These are phyloP conservation scores for Schoenoplectus tabernaemontani DNA, from an alignment of 202 grass and related monocot species.

Conservation along the genomic window DNA sequence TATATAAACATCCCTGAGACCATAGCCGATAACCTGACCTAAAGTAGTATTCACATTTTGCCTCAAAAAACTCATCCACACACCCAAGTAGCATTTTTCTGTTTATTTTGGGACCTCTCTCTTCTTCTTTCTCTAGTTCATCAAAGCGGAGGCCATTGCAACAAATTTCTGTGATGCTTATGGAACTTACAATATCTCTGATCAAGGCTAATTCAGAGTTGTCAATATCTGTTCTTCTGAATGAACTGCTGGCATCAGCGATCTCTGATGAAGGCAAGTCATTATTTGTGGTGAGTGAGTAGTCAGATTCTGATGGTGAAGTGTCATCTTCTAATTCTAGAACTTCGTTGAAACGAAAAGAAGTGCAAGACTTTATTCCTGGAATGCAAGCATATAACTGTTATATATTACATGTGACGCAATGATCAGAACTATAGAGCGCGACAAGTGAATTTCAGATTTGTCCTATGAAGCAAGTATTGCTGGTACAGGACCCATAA, in stretches of 20 bases:
- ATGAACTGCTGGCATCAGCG: constrained; percentile 1
- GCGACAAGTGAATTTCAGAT: background rate
- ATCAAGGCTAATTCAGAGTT: constrained; percentile 53
- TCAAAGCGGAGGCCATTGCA: constrained; percentile 35
- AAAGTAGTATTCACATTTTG: constrained; percentile 63
- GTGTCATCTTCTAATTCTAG: constrained; percentile 38
- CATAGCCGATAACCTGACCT: constrained; percentile 52
- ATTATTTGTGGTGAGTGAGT: constrained; percentile 41
- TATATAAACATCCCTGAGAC: constrained; percentile 48
- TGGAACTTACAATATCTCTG: constrained; percentile 47
- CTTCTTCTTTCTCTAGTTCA: constrained; percentile 32
- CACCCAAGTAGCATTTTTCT: constrained; percentile 69
- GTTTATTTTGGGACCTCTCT: constrained; percentile 40
- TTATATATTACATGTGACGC: background rate
- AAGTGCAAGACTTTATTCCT: constrained; percentile 52
- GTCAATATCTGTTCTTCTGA: constrained; percentile 24
- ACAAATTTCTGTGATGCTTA: constrained; percentile 28
- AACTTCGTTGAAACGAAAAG: constrained; percentile 37
- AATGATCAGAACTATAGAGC: background rate
- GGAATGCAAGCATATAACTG: constrained; percentile 27
- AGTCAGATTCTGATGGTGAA: constrained; percentile 61
- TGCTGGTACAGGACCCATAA: background rate
- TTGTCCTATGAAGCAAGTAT: constrained; percentile 3
- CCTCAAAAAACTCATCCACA: constrained; percentile 49
- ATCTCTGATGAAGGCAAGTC: constrained; percentile 56